phyloP scores from a whole-genome alignment of 2,329 filamentous ascomycete species.

The Sporothrix brasiliensis region DNA sequence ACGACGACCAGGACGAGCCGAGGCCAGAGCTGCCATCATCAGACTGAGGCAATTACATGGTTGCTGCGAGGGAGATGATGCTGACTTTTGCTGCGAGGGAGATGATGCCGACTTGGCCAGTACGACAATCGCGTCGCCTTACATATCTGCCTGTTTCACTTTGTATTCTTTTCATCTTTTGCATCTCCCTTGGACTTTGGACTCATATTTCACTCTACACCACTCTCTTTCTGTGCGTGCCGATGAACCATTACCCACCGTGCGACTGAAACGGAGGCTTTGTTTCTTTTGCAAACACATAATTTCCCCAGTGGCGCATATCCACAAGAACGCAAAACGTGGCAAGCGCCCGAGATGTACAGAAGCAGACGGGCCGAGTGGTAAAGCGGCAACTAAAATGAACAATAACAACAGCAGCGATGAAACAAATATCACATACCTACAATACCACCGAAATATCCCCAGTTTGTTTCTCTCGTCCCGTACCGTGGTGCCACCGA shows the following conservation, averaged over 20 bases:
- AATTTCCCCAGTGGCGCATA: slow-evolving; percentile 18
- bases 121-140: too few relatives aligned
- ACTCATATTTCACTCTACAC: too few relatives aligned
- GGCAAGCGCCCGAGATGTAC: not conserved
- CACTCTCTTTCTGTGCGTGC: too few relatives aligned
- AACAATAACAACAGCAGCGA: not conserved
- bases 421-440: not conserved
- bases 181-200: too few relatives aligned
- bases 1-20: too few relatives aligned
- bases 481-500: not conserved
- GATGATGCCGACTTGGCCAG: too few relatives aligned
- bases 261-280: not conserved
- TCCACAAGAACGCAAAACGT: not conserved
- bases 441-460: not conserved
- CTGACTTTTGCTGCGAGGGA: too few relatives aligned
- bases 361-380: not conserved
- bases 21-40: too few relatives aligned
- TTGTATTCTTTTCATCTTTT: too few relatives aligned
- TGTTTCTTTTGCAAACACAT: not conserved
- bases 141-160: too few relatives aligned
- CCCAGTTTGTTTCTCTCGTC: not conserved
- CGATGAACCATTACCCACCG: not conserved
- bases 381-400: not conserved
- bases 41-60: too few relatives aligned
- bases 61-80: too few relatives aligned